Evolutionary conservation across 768 basidiomycete genomes (phyloP).

Genomic region (Macrolepiota dolichaula): DNA sequence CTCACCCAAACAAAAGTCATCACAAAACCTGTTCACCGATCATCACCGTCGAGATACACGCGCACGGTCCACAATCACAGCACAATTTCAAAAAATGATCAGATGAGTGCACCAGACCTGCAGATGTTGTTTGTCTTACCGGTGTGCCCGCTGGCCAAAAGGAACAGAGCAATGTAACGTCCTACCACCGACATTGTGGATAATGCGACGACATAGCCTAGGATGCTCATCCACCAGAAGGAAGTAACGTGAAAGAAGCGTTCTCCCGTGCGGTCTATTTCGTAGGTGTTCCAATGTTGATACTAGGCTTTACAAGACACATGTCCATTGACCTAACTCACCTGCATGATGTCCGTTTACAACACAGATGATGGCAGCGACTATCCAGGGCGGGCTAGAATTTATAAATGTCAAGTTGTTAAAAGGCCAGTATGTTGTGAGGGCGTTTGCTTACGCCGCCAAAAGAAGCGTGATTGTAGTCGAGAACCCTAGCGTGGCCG

Average conservation of each 20-base stretch:
- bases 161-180: constrained; percentile 59
- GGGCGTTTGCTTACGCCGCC: constrained; percentile 42
- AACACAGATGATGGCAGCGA: constrained; percentile 45
- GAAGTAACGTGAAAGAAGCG: constrained; percentile 57
- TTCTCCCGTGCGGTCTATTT: constrained; percentile 53
- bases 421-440: too few species aligned
- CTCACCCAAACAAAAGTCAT: constrained; percentile 62
- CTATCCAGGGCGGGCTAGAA: constrained; percentile 60
- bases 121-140: constrained; percentile 14
- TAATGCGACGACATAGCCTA: constrained; percentile 60
- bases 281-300: background rate
- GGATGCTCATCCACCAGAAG: constrained; percentile 59
- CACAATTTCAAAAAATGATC: too few species aligned
- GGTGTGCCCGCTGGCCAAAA: constrained; percentile 54
- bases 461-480: constrained; percentile 59
- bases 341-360: constrained; percentile 54
- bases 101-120: too few species aligned
- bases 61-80: background rate
- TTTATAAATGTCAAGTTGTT: background rate
- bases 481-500: constrained; percentile 56
- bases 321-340: constrained; percentile 5
- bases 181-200: constrained; percentile 48
- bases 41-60: background rate
- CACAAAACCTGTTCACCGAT: constrained; percentile 29
- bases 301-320: background rate